phyloP scores from a whole-genome alignment of 768 basidiomycete species.

The Macrolepiota dolichaula region DNA sequence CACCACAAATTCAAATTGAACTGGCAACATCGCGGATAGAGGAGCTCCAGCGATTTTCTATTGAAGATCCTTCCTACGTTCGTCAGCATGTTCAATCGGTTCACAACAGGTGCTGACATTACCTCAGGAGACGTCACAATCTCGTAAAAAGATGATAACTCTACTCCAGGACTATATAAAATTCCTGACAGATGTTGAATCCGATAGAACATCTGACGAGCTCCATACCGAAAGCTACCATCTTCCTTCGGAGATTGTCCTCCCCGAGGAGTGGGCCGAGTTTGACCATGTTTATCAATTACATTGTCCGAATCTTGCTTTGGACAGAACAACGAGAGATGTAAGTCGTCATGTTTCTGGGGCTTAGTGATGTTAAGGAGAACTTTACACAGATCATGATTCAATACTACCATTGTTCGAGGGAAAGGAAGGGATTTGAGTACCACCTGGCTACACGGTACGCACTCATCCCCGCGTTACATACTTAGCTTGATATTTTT shows the following conservation, averaged over 20 bases:
- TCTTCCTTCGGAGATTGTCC: conserved; percentile 65
- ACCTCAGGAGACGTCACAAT: conserved; percentile 14
- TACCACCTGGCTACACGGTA: conserved; percentile 87
- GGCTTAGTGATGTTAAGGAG: conserved; percentile 13
- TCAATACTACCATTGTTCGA: conserved; percentile 84
- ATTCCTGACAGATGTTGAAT: conserved; percentile 47
- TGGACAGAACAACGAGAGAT: conserved; percentile 76
- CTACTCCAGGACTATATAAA: conserved; percentile 61
- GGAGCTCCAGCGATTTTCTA: conserved; percentile 34
- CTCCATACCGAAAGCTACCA: conserved; percentile 45
- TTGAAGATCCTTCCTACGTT: conserved; percentile 1
- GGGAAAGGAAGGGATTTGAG: conserved; percentile 72
- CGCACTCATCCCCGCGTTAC: conserved; percentile 16
- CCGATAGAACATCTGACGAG: conserved; percentile 28
- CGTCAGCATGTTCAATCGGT: background rate
- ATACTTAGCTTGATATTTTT: background rate
- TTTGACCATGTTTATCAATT: conserved; percentile 93
- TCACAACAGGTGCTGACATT: background rate
- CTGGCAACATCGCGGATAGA: conserved; percentile 53
- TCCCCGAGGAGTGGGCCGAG: conserved; percentile 68
- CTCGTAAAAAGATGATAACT: conserved; percentile 41
- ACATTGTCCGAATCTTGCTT: conserved; percentile 78
- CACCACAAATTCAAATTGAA: conserved; percentile 60
- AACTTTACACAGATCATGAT: conserved; percentile 60
- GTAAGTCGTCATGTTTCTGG: conserved; percentile 41